Evolutionary conservation across 768 basidiomycete species (phyloP), one percentile per base, ranked within the genome.

Genomic region (Boletales sp.): DNA sequence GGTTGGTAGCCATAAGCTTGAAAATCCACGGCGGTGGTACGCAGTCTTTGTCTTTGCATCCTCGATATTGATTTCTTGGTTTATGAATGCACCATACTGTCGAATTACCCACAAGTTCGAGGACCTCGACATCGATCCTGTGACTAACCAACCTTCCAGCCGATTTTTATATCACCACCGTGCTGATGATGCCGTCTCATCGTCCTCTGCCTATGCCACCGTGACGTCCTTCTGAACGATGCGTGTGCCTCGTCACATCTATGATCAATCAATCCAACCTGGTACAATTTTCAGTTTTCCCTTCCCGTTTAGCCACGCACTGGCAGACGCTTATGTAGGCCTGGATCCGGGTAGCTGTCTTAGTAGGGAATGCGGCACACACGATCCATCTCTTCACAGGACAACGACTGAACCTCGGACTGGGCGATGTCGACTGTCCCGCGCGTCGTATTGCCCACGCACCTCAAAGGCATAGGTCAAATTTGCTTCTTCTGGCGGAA

Each of bases 361-460:
- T 98, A 8, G 80, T 98, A 2, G 96, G 96, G 3, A 96, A 99
- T 68, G 95, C 96, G 1, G 96, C 94, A 15, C 96, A 99, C 62
- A 90, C 91, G 0, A 74, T 94, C 2, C 95, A 98, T 63, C 96
- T 95, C 1, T 80, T 98, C 28, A 95, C 94, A 0, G 96, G 96
- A 2, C 96, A 98, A 66, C 96, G 96, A 0, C 75, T 99, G 37
- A 98, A 99, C 66, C 73, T 95, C 63, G 96, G 95, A n/a, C 73
- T 99, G 28, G 86, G 75, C 1, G 96, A 99, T 65, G 90, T 86
- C 4, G 78, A 86, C 60, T 78, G 78, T 49, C 78, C 98, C 13
- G 73, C 83, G 1, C 74, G 76, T 42, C 82, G 82, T 57, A 81
- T 97, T 34, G 70, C 82, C 31, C 60, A 71, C 21, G 21, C 5